A percentile compares a stretch with the other conserved stretches of the same genome.
Conservation (phyloP, 495 filamentous ascomycete genomes). For the Pseudomonodictys pantanalensis region DNA sequence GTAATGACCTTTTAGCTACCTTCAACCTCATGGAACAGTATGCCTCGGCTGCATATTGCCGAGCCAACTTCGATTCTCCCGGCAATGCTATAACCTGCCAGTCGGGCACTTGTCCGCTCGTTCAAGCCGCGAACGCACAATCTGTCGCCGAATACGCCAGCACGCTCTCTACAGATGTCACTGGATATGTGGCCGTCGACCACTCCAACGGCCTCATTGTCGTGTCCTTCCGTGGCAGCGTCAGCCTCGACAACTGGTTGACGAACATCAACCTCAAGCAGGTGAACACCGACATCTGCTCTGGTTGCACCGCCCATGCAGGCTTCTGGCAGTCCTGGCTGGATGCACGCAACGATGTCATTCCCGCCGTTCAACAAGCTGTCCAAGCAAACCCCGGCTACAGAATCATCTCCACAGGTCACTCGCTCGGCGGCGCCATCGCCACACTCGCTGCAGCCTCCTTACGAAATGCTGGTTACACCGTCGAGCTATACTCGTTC, state of each 20-base stretch:
- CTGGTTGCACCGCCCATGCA: slow-evolving; percentile 51
- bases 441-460: slow-evolving; percentile 61
- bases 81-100: slow-evolving; percentile 56
- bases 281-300: slow-evolving; percentile 47
- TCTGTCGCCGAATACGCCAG: slow-evolving; percentile 61
- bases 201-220: slow-evolving; percentile 59
- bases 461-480: slow-evolving; percentile 52
- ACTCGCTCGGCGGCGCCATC: slow-evolving; percentile 68
- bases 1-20: slow-evolving; percentile 12
- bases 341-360: slow-evolving; percentile 43
- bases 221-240: slow-evolving; percentile 65
- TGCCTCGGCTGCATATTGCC: slow-evolving; percentile 68
- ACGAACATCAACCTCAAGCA: slow-evolving; percentile 53
- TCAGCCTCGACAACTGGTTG: slow-evolving; percentile 64
- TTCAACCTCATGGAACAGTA: slow-evolving; percentile 45
- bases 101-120: slow-evolving; percentile 54
- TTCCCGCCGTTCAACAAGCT: slow-evolving; percentile 46
- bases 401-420: slow-evolving; percentile 59
- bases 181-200: slow-evolving; percentile 70
- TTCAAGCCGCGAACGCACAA: slow-evolving; percentile 54
- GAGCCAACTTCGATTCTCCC: slow-evolving; percentile 47
- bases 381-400: slow-evolving; percentile 48
- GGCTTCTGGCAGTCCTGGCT: slow-evolving; percentile 60
- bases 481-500: slow-evolving; percentile 57
- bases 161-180: slow-evolving; percentile 55